Percentiles rank a stretch among this genome's conserved stretches.
phyloP scores from a whole-genome alignment of 2,329 filamentous ascomycete genomes.

The Coniochaeta prunicola region DNA sequence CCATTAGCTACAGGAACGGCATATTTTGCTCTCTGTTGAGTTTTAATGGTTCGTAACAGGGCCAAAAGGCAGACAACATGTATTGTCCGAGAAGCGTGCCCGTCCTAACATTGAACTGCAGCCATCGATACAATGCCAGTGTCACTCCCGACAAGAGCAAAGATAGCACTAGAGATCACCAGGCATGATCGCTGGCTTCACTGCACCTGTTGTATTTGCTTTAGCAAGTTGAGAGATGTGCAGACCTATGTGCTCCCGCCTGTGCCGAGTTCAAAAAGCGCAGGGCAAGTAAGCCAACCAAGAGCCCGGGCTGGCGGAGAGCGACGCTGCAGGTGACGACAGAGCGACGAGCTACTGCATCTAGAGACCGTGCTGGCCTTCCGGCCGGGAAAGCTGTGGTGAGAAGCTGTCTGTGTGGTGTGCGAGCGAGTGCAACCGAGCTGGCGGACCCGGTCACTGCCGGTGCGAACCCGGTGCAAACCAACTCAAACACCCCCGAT shows the following conservation, averaged over 20 bases:
- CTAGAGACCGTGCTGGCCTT: neutral
- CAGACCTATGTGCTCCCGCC: neutral
- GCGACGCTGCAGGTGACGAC: neutral
- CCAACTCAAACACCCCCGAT: neutral
- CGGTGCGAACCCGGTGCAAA: slow-evolving; percentile 1
- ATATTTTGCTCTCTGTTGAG: neutral
- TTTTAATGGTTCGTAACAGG: neutral
- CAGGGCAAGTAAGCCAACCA: neutral
- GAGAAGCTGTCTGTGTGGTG: neutral
- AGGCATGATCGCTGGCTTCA: neutral
- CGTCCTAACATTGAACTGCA: neutral
- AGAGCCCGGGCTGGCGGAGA: neutral
- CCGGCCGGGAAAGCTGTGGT: neutral
- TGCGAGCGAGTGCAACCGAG: neutral
- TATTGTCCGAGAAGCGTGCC: too few species aligned
- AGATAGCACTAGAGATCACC: neutral
- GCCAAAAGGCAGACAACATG: neutral
- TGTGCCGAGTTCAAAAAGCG: neutral
- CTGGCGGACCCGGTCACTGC: neutral
- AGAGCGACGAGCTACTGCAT: neutral
- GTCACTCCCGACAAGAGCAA: neutral
- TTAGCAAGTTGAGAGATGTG: too few species aligned
- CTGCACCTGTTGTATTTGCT: neutral
- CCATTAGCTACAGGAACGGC: neutral
- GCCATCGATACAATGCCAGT: neutral